Percentiles rank a stretch among this genome's conserved stretches.
Evolutionary conservation across 2,329 filamentous ascomycete genomes (phyloP).

Genomic region (Teratosphaeria gauchensis): DNA sequence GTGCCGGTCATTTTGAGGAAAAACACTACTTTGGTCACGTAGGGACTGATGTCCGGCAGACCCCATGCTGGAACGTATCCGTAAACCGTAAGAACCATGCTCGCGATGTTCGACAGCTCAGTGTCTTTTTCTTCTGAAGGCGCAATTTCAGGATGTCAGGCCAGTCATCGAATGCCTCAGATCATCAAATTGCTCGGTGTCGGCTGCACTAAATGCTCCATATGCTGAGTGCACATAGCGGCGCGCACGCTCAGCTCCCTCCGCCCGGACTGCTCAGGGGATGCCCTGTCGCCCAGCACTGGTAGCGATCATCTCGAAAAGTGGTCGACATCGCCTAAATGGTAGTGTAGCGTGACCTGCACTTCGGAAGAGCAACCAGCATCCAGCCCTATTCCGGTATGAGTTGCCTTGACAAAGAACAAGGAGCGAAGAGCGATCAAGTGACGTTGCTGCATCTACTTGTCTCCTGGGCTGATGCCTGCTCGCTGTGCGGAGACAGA

Average conservation of each 20-base stretch:
- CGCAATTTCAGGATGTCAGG: neutral
- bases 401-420: neutral
- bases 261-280: neutral
- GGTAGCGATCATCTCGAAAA: neutral
- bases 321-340: neutral
- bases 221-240: no score
- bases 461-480: neutral
- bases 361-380: neutral
- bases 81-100: slow-evolving; percentile 6
- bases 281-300: neutral
- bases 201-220: no score
- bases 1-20: slow-evolving; percentile 6
- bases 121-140: neutral
- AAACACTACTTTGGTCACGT: slow-evolving; percentile 7
- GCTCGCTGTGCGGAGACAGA: neutral
- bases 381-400: neutral
- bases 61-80: slow-evolving; percentile 7
- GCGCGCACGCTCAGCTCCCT: neutral
- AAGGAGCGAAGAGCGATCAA: neutral
- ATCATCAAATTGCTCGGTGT: neutral
- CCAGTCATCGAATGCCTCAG: neutral
- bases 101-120: neutral
- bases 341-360: neutral
- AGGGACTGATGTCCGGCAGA: slow-evolving; percentile 6
- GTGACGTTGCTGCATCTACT: neutral